Conservation (phyloP, 257 asterid genomes). For the Ilex asprella region DNA sequence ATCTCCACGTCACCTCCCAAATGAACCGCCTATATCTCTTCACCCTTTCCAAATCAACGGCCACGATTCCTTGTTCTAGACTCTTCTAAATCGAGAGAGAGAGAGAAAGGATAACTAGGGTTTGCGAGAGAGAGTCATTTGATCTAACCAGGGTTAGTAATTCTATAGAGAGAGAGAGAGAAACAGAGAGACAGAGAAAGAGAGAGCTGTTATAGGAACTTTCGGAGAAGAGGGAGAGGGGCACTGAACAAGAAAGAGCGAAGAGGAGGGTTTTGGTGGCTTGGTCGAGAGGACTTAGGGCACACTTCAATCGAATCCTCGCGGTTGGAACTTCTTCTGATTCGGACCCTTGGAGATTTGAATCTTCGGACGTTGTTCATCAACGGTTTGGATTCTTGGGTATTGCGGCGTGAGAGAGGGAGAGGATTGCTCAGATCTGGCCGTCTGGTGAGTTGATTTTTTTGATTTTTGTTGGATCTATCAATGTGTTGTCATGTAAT, state of each 20-base stretch:
- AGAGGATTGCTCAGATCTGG: constrained; percentile 54
- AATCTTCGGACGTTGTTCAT: no score
- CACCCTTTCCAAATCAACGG: constrained; percentile 34
- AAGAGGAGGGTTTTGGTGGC: constrained; percentile 21
- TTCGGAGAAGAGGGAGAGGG: constrained; percentile 10
- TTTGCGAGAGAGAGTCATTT: constrained; percentile 2
- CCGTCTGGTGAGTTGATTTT: constrained; percentile 46
- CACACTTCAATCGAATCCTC: constrained; percentile 23
- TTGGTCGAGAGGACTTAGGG: constrained; percentile 8
- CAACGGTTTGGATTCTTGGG: background rate
- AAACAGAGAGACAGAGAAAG: constrained; percentile 11
- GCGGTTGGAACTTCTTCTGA: constrained; percentile 24
- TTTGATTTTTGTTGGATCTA: constrained; percentile 6
- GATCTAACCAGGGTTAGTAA: constrained; percentile 27
- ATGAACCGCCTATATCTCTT: background rate
- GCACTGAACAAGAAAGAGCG: constrained; percentile 6
- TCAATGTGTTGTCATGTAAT: background rate
- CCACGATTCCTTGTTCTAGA: constrained; percentile 33
- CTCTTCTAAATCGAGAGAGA: constrained; percentile 22
- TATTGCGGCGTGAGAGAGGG: background rate
- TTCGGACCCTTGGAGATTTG: constrained; percentile 30
- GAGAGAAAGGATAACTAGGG: constrained; percentile 9
- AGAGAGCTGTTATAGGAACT: constrained; percentile 2
- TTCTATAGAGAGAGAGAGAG: constrained; percentile 7
- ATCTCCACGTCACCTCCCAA: constrained; percentile 33